phyloP scores from a whole-genome alignment of 148 eudicot genomes.

The Fagopyrum tataricum region DNA sequence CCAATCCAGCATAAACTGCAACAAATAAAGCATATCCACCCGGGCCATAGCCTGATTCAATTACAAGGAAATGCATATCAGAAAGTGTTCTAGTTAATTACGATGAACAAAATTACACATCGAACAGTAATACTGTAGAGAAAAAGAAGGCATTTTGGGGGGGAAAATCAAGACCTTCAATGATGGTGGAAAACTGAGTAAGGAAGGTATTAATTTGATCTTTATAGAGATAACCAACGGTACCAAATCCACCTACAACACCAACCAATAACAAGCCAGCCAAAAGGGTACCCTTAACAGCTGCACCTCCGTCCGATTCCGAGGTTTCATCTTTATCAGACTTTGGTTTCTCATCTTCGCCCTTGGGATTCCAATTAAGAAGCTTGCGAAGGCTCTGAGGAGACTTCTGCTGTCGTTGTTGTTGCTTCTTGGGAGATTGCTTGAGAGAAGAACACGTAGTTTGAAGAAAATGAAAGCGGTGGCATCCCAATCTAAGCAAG shows the following conservation, averaged over 20 bases:
- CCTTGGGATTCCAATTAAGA: constrained; percentile 41
- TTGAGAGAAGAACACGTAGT: constrained; percentile 66
- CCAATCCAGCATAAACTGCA: constrained; percentile 92
- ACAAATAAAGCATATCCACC: constrained; percentile 96
- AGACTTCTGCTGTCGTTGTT: constrained; percentile 25
- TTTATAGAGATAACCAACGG: constrained; percentile 71
- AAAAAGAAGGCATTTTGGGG: background rate
- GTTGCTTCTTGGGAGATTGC: constrained; percentile 49
- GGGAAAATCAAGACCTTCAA: constrained; percentile 53
- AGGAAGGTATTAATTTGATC: constrained; percentile 79
- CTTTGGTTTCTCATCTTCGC: constrained; percentile 9
- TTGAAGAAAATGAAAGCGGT: constrained; percentile 42
- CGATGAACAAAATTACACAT: background rate
- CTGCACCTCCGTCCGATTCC: constrained; percentile 43
- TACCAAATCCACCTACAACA: constrained; percentile 80
- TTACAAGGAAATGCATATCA: background rate
- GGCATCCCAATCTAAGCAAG: constrained; percentile 25
- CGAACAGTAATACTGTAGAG: background rate
- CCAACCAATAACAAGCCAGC: constrained; percentile 82
- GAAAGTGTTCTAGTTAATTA: background rate
- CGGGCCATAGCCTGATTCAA: constrained; percentile 80
- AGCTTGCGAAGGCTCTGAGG: constrained; percentile 40
- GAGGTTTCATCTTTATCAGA: constrained; percentile 5
- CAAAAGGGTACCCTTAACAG: constrained; percentile 73
- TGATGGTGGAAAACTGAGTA: constrained; percentile 66